These are phyloP conservation scores for Ceratocystis destructans DNA, from an alignment of 2,329 filamentous ascomycete genomes.

Conservation along the genomic window DNA sequence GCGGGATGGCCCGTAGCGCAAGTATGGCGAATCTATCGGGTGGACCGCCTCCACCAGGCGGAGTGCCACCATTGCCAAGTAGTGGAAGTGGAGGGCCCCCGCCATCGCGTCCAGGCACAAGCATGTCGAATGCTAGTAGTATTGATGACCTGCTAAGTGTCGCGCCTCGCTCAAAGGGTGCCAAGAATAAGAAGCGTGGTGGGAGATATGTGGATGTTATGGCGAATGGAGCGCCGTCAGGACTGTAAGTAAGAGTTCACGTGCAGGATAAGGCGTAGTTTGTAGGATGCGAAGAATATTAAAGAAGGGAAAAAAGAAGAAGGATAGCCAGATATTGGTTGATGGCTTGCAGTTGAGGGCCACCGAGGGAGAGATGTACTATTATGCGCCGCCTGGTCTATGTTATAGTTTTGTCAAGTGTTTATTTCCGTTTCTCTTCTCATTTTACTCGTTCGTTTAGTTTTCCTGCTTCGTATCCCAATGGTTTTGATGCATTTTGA, in stretches of 20 bases:
- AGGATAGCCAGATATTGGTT: background rate
- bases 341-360: no score
- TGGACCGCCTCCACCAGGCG: slow-evolving; percentile 24
- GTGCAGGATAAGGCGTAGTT: no score
- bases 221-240: slow-evolving; percentile 39
- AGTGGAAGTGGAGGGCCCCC: slow-evolving; percentile 26
- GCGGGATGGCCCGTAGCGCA: slow-evolving; percentile 12
- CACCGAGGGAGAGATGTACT: background rate
- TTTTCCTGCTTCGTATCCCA: background rate
- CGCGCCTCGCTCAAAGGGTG: slow-evolving; percentile 51
- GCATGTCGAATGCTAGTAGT: slow-evolving; percentile 81
- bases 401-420: background rate
- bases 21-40: slow-evolving; percentile 14
- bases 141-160: slow-evolving; percentile 85
- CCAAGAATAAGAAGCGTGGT: slow-evolving; percentile 63
- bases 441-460: background rate
- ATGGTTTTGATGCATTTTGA: no score
- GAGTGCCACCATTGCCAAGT: slow-evolving; percentile 21
- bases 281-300: background rate
- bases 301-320: background rate
- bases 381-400: background rate
- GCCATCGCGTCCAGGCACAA: slow-evolving; percentile 58
- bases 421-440: background rate
- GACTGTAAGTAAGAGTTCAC: background rate
- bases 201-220: slow-evolving; percentile 94